phyloP scores from a whole-genome alignment of 371 early-diverging fungal species.

The Paraphysoderma sedebokerense region DNA sequence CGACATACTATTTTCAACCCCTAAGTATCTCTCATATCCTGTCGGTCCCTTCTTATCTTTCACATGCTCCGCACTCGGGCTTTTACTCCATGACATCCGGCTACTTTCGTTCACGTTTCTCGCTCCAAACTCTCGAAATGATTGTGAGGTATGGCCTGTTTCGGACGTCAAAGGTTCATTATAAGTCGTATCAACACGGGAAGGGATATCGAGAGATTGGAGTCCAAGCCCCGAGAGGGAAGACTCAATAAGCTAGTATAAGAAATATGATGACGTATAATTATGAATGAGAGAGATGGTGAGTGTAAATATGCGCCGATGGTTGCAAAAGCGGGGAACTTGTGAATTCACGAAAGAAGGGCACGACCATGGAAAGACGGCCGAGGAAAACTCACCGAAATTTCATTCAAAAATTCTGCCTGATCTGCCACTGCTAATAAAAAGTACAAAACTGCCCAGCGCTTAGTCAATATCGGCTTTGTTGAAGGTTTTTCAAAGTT shows the following conservation, averaged over 20 bases:
- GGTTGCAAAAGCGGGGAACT: neutral
- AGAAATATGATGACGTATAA: neutral
- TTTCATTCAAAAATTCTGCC: neutral
- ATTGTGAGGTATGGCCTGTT: neutral
- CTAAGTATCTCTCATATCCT: neutral
- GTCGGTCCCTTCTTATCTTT: no score
- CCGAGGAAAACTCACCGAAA: neutral
- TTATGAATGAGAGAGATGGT: neutral
- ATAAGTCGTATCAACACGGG: neutral
- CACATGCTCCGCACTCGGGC: no score
- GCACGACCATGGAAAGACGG: neutral
- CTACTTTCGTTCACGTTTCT: no score
- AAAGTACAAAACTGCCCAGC: constrained; percentile 57
- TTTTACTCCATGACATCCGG: no score
- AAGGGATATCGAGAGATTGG: neutral
- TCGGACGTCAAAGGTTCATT: neutral
- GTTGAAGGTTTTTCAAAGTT: neutral
- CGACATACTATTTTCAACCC: neutral
- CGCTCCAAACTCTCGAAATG: no score
- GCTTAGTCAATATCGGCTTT: constrained; percentile 18
- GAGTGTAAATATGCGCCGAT: neutral
- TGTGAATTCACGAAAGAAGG: neutral
- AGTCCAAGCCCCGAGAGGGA: neutral
- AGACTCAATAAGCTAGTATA: neutral
- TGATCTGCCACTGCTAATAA: constrained; percentile 33